Evolutionary conservation across 306 rosid genomes (phyloP).

Genomic region (Dalbergia cochinchinensis): DNA sequence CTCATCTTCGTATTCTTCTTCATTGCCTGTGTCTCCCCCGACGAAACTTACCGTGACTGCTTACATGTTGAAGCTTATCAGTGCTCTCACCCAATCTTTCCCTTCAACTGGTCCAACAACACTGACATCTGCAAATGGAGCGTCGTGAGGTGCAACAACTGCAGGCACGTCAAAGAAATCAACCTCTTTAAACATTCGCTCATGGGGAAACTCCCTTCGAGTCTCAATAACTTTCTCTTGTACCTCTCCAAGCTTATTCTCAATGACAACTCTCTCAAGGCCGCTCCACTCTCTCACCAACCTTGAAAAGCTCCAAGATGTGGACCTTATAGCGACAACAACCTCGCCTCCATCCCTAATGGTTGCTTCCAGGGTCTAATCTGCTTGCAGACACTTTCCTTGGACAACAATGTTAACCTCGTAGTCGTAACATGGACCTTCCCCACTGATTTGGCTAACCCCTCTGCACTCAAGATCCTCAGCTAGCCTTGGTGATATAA

Average conservation of each 20-base stretch:
- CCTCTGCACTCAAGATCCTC: neutral
- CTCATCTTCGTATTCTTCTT: too few relatives aligned
- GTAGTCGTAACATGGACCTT: neutral
- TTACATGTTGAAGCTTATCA: neutral
- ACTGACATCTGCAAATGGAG: neutral
- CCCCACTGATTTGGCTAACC: neutral
- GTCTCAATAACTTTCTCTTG: neutral
- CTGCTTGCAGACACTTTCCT: neutral
- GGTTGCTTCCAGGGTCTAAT: neutral
- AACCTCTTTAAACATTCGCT: neutral
- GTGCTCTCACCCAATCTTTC: neutral
- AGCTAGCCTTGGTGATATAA: neutral
- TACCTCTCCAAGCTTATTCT: neutral
- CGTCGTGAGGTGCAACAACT: neutral
- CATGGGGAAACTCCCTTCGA: neutral
- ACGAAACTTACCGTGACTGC: too few relatives aligned
- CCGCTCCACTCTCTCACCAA: neutral
- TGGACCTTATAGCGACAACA: constrained; percentile 40
- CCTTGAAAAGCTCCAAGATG: neutral
- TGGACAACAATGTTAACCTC: neutral
- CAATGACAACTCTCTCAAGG: neutral
- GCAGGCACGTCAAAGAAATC: neutral
- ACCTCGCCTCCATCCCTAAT: neutral
- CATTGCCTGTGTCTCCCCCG: too few relatives aligned
- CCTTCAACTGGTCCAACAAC: neutral